Conservation (phyloP, 208 protist species). For the Acanthamoeba lenticulata region DNA sequence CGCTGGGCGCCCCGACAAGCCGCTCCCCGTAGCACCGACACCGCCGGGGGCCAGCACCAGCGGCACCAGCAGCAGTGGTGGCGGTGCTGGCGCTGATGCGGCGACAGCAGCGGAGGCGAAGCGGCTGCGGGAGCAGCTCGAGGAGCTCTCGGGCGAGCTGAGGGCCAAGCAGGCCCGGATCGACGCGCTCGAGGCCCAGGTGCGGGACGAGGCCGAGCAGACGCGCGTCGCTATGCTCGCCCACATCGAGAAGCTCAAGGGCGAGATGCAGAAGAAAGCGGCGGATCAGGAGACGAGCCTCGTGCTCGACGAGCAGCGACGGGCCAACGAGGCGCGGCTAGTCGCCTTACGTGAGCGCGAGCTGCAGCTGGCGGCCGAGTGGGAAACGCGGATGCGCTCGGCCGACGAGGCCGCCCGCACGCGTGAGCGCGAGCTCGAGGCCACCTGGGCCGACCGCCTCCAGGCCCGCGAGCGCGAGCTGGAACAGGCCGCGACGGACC, state of each 20-base stretch:
- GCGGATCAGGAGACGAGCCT: background rate
- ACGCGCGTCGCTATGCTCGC: background rate
- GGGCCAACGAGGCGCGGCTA: background rate
- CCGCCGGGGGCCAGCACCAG: background rate
- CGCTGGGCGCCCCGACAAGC: background rate
- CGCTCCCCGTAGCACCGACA: background rate
- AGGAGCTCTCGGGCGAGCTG: background rate
- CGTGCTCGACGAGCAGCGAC: background rate
- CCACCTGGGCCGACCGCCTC: background rate
- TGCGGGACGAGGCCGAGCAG: background rate
- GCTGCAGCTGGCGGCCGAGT: background rate
- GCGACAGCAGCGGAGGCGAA: background rate
- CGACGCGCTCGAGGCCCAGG: background rate
- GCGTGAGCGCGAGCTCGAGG: background rate
- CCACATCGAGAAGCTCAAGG: background rate
- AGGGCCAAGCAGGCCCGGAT: background rate
- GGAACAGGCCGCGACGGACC: background rate
- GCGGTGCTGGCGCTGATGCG: background rate
- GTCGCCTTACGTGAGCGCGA: background rate
- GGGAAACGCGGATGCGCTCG: no score
- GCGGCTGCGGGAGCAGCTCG: background rate
- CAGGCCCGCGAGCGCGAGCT: background rate
- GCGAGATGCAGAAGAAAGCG: background rate
- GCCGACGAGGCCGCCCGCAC: no score
- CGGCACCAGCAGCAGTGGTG: background rate